Conservation (phyloP, 148 eudicot genomes). For the Rhododendron griersonianum region DNA sequence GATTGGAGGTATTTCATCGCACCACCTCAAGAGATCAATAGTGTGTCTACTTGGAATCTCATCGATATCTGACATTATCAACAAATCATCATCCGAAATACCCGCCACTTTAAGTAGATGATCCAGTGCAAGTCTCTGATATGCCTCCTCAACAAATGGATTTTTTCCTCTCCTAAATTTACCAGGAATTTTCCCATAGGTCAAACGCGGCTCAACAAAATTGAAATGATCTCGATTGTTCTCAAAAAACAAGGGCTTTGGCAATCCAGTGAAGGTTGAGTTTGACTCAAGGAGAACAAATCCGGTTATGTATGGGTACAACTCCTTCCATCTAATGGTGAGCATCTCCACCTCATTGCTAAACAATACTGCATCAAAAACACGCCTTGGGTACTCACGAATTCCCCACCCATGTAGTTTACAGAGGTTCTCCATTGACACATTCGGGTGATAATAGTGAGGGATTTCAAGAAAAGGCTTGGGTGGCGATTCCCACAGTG, state of each 20-base stretch:
- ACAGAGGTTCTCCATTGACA: constrained; percentile 66
- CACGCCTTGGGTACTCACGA: constrained; percentile 77
- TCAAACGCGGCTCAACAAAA: constrained; percentile 61
- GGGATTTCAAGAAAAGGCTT: constrained; percentile 62
- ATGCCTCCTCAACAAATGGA: constrained; percentile 78
- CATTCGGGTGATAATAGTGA: constrained; percentile 66
- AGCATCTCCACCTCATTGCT: constrained; percentile 71
- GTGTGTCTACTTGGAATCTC: constrained; percentile 83
- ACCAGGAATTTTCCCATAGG: constrained; percentile 67
- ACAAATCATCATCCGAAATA: constrained; percentile 63
- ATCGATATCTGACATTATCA: constrained; percentile 81
- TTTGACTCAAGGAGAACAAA: constrained; percentile 81
- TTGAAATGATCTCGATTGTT: constrained; percentile 44
- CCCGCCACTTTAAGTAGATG: constrained; percentile 61
- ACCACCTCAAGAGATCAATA: constrained; percentile 78
- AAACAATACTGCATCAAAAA: constrained; percentile 70
- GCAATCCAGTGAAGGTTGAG: constrained; percentile 69
- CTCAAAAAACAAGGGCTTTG: constrained; percentile 54
- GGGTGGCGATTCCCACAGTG: constrained; percentile 81
- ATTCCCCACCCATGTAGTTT: constrained; percentile 77
- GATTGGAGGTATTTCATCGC: constrained; percentile 60
- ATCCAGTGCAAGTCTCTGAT: constrained; percentile 76
- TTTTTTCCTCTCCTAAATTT: constrained; percentile 52
- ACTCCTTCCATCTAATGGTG: constrained; percentile 68
- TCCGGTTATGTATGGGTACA: constrained; percentile 59